Evolutionary conservation across 1,139 yeast species (phyloP).

Genomic region (Sugiyamaella novakii): DNA sequence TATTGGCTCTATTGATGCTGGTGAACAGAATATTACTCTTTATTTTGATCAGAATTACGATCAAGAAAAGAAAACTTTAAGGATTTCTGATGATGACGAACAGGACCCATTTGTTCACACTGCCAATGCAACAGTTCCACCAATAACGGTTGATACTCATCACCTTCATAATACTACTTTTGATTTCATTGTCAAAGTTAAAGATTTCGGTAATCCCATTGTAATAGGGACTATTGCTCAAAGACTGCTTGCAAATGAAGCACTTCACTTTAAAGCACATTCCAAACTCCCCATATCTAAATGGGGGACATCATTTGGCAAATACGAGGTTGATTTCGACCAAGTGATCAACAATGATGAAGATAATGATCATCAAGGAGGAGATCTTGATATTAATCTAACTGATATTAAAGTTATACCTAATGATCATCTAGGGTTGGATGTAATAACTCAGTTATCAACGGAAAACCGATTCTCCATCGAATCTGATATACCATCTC

Average conservation of each 20-base stretch:
- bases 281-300: conserved; percentile 29
- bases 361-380: conserved; percentile 18
- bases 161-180: conserved; percentile 29
- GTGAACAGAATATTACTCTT: conserved; percentile 25
- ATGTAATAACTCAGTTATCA: conserved; percentile 25
- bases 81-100: background rate
- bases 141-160: conserved; percentile 26
- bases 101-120: conserved; percentile 23
- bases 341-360: conserved; percentile 25
- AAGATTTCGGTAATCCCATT: conserved; percentile 33
- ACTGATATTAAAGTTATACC: conserved; percentile 17
- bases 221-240: conserved; percentile 31
- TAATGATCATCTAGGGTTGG: conserved; percentile 19
- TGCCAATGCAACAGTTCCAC: conserved; percentile 32
- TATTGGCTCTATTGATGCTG: conserved; percentile 23
- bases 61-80: conserved; percentile 17
- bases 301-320: conserved; percentile 29
- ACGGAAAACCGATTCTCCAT: conserved; percentile 26
- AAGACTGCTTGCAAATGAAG: conserved; percentile 27
- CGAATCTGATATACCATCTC: conserved; percentile 28
- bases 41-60: conserved; percentile 24
- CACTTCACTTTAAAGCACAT: conserved; percentile 28
- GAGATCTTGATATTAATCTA: conserved; percentile 12
- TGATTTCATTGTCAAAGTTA: conserved; percentile 30
- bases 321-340: conserved; percentile 28